phyloP scores from a whole-genome alignment of 2,329 filamentous ascomycete species.

The Penicillium sp. region DNA sequence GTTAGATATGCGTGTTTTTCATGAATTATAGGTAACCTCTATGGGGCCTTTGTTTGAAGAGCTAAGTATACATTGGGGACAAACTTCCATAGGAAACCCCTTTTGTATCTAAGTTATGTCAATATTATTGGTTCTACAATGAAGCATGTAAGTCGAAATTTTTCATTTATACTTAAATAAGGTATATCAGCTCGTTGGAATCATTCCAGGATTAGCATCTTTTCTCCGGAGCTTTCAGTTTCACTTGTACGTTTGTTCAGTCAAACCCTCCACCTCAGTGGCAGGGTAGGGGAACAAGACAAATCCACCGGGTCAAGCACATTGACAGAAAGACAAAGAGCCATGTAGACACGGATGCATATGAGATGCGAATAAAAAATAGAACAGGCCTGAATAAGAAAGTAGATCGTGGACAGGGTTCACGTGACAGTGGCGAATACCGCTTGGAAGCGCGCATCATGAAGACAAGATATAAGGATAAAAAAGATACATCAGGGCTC shows the following conservation, averaged over 20 bases:
- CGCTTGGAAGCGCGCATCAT: constrained; percentile 34
- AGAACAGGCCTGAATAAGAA: constrained; percentile 6
- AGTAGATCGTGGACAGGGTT: constrained; percentile 19
- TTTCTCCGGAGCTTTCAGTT: constrained; percentile 10
- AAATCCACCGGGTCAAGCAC: background rate
- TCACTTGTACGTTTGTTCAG: background rate
- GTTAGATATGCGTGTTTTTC: too few species aligned
- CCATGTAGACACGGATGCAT: background rate
- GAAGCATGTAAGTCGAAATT: background rate
- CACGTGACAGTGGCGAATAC: constrained; percentile 28
- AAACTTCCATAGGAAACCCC: background rate
- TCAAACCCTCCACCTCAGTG: background rate
- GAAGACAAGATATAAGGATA: constrained; percentile 14
- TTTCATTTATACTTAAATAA: constrained; percentile 7
- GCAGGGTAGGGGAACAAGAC: background rate
- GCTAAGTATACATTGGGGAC: too few species aligned
- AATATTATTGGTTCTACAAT: background rate
- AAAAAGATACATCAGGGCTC: constrained; percentile 20
- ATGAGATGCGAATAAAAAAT: background rate
- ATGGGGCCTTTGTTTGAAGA: too few species aligned
- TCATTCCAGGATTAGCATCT: constrained; percentile 28
- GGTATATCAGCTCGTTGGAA: constrained; percentile 14
- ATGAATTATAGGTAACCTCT: too few species aligned
- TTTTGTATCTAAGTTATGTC: background rate
- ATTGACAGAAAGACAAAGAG: background rate